These are phyloP conservation scores for Suillus paluster DNA, from an alignment of 768 basidiomycete genomes.

Conservation along the genomic window DNA sequence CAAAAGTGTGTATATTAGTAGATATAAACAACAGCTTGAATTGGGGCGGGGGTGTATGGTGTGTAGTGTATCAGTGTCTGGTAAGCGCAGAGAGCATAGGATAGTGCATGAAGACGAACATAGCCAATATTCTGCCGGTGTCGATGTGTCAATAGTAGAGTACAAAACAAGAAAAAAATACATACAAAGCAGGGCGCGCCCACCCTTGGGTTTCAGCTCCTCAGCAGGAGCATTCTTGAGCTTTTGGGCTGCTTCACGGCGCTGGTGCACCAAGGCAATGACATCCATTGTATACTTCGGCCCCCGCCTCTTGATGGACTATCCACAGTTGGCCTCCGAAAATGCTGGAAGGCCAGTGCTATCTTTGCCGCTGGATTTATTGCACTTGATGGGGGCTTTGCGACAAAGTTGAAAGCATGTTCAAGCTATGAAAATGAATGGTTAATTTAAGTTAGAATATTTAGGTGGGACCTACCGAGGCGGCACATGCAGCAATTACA, in stretches of 20 bases:
- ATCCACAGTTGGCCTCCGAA: background rate
- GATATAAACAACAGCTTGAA: background rate
- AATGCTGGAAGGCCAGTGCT: background rate
- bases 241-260: background rate
- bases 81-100: background rate
- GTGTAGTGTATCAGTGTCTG: background rate
- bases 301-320: background rate
- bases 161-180: background rate
- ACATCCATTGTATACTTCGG: background rate
- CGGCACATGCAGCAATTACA: constrained; percentile 9
- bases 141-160: background rate
- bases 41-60: background rate
- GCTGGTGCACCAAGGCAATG: background rate
- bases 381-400: background rate
- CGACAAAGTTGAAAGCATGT: constrained; percentile 9
- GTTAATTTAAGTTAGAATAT: background rate
- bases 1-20: background rate
- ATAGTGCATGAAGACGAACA: background rate
- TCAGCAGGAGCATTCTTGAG: background rate
- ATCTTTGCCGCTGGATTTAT: background rate
- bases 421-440: constrained; percentile 12
- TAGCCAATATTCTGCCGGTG: background rate
- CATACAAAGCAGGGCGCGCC: background rate
- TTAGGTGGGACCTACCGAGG: constrained; percentile 8
- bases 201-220: background rate